Percentiles rank a stretch among this genome's conserved stretches.
These are phyloP conservation scores for Tubosaeta sp. DNA, from an alignment of 768 basidiomycete species.

Conservation along the genomic window DNA sequence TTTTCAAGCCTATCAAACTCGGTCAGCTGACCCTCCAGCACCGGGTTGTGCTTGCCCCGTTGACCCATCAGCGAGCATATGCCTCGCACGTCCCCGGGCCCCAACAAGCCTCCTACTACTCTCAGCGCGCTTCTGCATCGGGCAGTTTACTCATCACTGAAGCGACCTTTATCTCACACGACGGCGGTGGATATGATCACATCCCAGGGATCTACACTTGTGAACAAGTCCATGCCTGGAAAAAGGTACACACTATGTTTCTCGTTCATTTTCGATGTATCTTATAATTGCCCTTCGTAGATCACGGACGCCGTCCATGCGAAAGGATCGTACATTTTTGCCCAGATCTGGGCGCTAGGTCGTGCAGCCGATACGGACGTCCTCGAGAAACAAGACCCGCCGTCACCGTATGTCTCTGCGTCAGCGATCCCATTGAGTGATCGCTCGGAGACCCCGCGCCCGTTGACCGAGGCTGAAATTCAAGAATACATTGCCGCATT, in stretches of 20 bases:
- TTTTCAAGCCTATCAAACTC: too few relatives aligned
- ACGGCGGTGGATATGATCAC: slow-evolving; percentile 45
- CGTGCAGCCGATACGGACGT: slow-evolving; percentile 36
- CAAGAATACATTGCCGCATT: too few relatives aligned
- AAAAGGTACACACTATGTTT: slow-evolving; percentile 32
- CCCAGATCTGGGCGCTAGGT: too few relatives aligned
- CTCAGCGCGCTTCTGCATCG: slow-evolving; percentile 41
- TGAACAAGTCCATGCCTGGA: slow-evolving; percentile 49
- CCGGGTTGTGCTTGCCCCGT: slow-evolving; percentile 50
- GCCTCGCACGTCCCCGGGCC: slow-evolving; percentile 33
- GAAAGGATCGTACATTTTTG: too few relatives aligned
- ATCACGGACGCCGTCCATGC: slow-evolving; percentile 57
- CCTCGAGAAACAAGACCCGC: slow-evolving; percentile 34
- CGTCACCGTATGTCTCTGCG: slow-evolving; percentile 32
- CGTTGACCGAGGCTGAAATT: too few relatives aligned
- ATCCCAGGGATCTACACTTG: slow-evolving; percentile 24
- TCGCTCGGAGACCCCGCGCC: slow-evolving; percentile 9
- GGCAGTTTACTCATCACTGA: slow-evolving; percentile 51
- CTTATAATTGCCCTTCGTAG: slow-evolving; percentile 25
- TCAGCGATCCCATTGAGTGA: slow-evolving; percentile 27
- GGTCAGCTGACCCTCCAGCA: slow-evolving; percentile 43
- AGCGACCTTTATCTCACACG: slow-evolving; percentile 46
- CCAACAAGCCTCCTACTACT: slow-evolving; percentile 41
- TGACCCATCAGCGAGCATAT: slow-evolving; percentile 44
- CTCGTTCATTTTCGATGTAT: too few relatives aligned